phyloP scores from a whole-genome alignment of 192 early-diverging fungal genomes.

The Coemansia sp. region DNA sequence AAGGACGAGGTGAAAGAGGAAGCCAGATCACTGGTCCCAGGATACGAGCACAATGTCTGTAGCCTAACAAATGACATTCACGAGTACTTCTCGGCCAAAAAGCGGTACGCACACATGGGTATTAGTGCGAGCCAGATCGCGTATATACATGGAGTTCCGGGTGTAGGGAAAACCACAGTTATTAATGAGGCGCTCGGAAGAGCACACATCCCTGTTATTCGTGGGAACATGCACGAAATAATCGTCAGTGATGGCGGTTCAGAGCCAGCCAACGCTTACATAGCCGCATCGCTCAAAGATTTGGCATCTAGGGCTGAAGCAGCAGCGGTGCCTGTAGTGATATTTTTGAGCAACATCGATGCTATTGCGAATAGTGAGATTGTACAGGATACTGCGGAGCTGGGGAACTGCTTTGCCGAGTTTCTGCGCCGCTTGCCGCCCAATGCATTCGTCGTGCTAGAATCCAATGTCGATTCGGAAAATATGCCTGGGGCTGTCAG shows the following conservation, averaged over 20 bases:
- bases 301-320: slow-evolving; percentile 12
- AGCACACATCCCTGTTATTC: slow-evolving; percentile 17
- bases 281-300: slow-evolving; percentile 29
- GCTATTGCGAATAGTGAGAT: slow-evolving; percentile 28
- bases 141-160: slow-evolving; percentile 22
- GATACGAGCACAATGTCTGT: slow-evolving; percentile 23
- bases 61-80: slow-evolving; percentile 17
- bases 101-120: slow-evolving; percentile 17
- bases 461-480: slow-evolving; percentile 18
- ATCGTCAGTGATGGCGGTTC: slow-evolving; percentile 30
- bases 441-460: slow-evolving; percentile 37
- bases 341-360: slow-evolving; percentile 28
- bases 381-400: slow-evolving; percentile 11
- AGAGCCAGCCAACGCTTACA: slow-evolving; percentile 31
- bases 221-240: slow-evolving; percentile 26
- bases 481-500: slow-evolving; percentile 24
- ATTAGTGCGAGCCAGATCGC: slow-evolving; percentile 23
- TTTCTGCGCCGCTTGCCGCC: slow-evolving; percentile 26
- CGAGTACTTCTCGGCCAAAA: slow-evolving; percentile 28
- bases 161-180: slow-evolving; percentile 35
- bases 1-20: background rate
- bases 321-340: slow-evolving; percentile 27
- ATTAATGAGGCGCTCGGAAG: slow-evolving; percentile 19
- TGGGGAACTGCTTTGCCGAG: slow-evolving; percentile 16
- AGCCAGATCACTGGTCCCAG: background rate